These are phyloP conservation scores for Eucalyptus caleyi DNA, from an alignment of 345 rosid genomes.

Conservation along the genomic window DNA sequence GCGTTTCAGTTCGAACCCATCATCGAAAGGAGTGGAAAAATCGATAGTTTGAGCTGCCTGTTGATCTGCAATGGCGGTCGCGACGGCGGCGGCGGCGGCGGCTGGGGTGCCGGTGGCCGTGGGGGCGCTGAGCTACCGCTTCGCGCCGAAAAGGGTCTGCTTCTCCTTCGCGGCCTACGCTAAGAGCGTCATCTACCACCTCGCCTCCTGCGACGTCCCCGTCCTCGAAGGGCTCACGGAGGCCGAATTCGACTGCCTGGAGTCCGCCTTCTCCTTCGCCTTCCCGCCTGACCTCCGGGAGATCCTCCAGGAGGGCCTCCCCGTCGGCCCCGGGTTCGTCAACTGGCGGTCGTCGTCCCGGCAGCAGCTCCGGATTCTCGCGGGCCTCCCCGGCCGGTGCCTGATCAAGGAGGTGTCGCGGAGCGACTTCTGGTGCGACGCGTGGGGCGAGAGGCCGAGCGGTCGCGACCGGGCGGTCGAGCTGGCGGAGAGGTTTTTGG, in stretches of 20 bases:
- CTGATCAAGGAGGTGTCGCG: slow-evolving; percentile 29
- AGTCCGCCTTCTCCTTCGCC: slow-evolving; percentile 42
- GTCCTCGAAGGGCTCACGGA: slow-evolving; percentile 54
- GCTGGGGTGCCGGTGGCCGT: neutral
- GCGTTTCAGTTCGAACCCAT: neutral
- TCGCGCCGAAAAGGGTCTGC: slow-evolving; percentile 18
- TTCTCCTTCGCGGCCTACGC: slow-evolving; percentile 69
- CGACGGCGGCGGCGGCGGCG: neutral
- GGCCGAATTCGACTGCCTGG: slow-evolving; percentile 45
- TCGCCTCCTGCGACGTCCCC: slow-evolving; percentile 31
- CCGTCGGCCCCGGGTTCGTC: slow-evolving; percentile 58
- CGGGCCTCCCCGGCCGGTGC: slow-evolving; percentile 35
- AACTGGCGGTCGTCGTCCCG: slow-evolving; percentile 69
- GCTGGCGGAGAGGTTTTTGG: slow-evolving; percentile 5
- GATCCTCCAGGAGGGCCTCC: slow-evolving; percentile 72
- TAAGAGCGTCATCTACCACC: slow-evolving; percentile 35
- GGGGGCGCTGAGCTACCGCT: neutral
- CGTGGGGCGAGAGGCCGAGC: slow-evolving; percentile 54
- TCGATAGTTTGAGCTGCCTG: neutral
- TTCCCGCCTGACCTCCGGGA: slow-evolving; percentile 88
- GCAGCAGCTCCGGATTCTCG: slow-evolving; percentile 42
- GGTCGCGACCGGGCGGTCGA: slow-evolving; percentile 6
- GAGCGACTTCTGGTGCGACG: slow-evolving; percentile 54
- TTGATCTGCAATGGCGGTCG: neutral
- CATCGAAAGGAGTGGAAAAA: neutral